phyloP scores from a whole-genome alignment of 805 yeast species.

The Candida railenensis region DNA sequence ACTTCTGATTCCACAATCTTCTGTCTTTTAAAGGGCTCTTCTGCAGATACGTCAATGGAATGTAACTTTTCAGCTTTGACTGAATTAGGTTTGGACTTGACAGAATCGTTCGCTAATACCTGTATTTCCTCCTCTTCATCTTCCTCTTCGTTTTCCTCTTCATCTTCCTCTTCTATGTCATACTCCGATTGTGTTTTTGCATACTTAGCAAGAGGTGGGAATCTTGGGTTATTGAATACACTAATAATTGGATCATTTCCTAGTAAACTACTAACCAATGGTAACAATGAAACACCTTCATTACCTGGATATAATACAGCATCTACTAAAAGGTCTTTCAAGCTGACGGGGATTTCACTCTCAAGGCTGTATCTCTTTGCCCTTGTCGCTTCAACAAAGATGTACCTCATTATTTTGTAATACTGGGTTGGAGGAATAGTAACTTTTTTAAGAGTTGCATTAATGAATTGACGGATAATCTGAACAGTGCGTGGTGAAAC shows the following conservation, averaged over 20 bases:
- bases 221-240: slow-evolving; percentile 69
- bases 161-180: slow-evolving; percentile 37
- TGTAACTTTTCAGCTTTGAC: slow-evolving; percentile 20
- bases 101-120: slow-evolving; percentile 17
- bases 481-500: slow-evolving; percentile 37
- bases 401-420: slow-evolving; percentile 47
- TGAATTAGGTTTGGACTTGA: neutral
- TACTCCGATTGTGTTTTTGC: slow-evolving; percentile 32
- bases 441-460: slow-evolving; percentile 45
- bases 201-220: slow-evolving; percentile 51
- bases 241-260: slow-evolving; percentile 52
- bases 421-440: slow-evolving; percentile 63
- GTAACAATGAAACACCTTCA: slow-evolving; percentile 63
- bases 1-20: neutral
- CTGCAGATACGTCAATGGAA: slow-evolving; percentile 42
- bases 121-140: slow-evolving; percentile 30
- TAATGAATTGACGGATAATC: slow-evolving; percentile 47
- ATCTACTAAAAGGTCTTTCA: slow-evolving; percentile 42
- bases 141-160: slow-evolving; percentile 34
- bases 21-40: slow-evolving; percentile 39
- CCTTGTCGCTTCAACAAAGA: slow-evolving; percentile 34
- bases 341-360: slow-evolving; percentile 26
- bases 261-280: slow-evolving; percentile 60
- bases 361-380: slow-evolving; percentile 22
- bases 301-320: slow-evolving; percentile 70